Percentiles rank a stretch among this genome's conserved stretches.
Evolutionary conservation across 768 basidiomycete species (phyloP).

Genomic region (Boletus speciosus): DNA sequence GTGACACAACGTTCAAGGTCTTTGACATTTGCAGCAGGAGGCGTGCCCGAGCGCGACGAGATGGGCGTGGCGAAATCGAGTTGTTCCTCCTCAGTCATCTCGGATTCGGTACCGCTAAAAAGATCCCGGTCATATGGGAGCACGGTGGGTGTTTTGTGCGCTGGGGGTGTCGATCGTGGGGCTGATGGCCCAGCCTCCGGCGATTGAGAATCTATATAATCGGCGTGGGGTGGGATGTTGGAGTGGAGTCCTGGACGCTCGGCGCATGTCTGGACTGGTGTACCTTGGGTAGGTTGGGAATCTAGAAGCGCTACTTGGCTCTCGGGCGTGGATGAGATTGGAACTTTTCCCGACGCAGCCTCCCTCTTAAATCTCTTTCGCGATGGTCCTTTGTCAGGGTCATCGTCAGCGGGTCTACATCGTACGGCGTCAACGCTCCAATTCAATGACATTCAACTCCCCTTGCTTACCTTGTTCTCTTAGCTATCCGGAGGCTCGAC

Average conservation of each 20-base stretch:
- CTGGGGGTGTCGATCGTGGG: background rate
- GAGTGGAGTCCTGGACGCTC: background rate
- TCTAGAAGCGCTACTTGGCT: background rate
- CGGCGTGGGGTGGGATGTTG: background rate
- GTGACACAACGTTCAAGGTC: constrained; percentile 22
- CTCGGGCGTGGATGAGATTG: background rate
- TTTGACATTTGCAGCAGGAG: constrained; percentile 10
- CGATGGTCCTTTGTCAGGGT: constrained; percentile 9
- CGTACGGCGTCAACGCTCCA: background rate
- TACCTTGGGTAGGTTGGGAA: background rate
- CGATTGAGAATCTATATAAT: background rate
- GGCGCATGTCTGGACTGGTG: background rate
- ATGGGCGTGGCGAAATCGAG: constrained; percentile 18
- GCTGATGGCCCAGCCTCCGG: constrained; percentile 3
- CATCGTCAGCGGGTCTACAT: constrained; percentile 6
- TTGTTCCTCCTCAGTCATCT: constrained; percentile 19
- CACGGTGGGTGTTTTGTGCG: background rate
- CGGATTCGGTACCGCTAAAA: constrained; percentile 24
- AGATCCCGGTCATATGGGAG: constrained; percentile 3
- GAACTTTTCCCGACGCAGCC: background rate
- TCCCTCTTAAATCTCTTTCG: constrained; percentile 15
- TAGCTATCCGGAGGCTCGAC: constrained; percentile 5
- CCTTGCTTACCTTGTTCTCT: constrained; percentile 12
- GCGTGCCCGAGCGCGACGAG: constrained; percentile 24
- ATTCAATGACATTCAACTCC: background rate